Percentiles rank a stretch among this genome's conserved stretches.
phyloP scores from a whole-genome alignment of 2,329 filamentous ascomycete species.

The Penicillium sp. region DNA sequence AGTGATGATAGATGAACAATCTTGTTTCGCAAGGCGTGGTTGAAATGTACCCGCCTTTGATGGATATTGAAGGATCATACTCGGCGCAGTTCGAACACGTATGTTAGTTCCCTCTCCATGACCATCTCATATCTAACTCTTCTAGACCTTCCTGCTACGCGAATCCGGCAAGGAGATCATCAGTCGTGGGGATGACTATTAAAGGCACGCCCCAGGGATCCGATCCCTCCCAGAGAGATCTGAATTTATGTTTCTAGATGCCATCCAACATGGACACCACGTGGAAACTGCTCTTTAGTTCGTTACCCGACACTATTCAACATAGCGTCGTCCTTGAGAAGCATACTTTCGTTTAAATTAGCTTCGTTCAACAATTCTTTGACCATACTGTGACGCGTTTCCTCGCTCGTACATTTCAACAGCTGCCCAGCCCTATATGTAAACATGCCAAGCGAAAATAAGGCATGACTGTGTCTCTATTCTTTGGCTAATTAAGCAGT shows the following conservation, averaged over 20 bases:
- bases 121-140: constrained; percentile 20
- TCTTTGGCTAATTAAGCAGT: background rate
- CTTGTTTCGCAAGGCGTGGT: constrained; percentile 64
- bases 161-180: constrained; percentile 56
- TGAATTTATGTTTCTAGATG: background rate
- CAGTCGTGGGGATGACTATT: constrained; percentile 12
- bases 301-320: background rate
- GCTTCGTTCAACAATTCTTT: background rate
- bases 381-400: background rate
- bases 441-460: background rate
- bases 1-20: constrained; percentile 58
- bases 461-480: no score
- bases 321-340: background rate
- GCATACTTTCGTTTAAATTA: constrained; percentile 4
- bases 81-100: constrained; percentile 69
- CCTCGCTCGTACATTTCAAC: background rate
- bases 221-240: background rate
- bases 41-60: constrained; percentile 62
- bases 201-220: background rate
- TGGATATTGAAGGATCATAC: constrained; percentile 66
- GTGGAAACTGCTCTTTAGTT: background rate
- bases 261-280: constrained; percentile 7
- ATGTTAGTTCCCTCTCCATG: constrained; percentile 22
- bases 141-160: constrained; percentile 56
- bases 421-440: background rate